phyloP scores from a whole-genome alignment of 164 flowering plant genomes.

The Vitis rotundifolia region DNA sequence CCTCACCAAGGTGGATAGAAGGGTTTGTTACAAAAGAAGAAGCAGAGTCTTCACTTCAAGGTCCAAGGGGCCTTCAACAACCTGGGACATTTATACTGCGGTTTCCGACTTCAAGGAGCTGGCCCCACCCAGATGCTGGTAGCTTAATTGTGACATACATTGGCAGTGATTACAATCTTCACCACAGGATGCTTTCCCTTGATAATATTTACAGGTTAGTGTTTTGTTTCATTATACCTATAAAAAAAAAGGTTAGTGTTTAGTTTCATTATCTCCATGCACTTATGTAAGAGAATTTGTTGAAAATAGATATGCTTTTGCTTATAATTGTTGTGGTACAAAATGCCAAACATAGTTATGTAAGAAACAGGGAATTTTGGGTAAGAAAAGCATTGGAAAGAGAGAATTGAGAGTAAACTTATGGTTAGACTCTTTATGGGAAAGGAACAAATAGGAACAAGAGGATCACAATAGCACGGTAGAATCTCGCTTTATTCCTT shows the following conservation, averaged over 20 bases:
- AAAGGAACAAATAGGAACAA: too few relatives aligned
- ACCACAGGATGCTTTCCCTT: conserved; percentile 63
- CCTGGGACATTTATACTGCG: conserved; percentile 91
- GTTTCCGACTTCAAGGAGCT: conserved; percentile 91
- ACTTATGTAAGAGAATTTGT: too few relatives aligned
- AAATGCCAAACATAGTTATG: too few relatives aligned
- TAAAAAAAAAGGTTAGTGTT: background rate
- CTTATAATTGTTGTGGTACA: too few relatives aligned
- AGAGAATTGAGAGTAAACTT: too few relatives aligned
- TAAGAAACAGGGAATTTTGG: too few relatives aligned
- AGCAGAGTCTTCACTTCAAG: conserved; percentile 78
- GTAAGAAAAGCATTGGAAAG: too few relatives aligned
- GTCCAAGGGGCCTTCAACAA: conserved; percentile 56
- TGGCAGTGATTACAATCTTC: conserved; percentile 64
- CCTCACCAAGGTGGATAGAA: conserved; percentile 83
- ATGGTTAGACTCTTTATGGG: too few relatives aligned
- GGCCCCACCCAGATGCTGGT: conserved; percentile 99
- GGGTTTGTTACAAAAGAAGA: conserved; percentile 92
- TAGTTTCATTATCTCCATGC: background rate
- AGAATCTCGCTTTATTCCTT: too few relatives aligned
- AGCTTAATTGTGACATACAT: conserved; percentile 80
- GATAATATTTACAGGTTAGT: conserved; percentile 47
- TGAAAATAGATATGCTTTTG: too few relatives aligned
- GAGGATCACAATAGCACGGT: too few relatives aligned
- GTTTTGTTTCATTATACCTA: background rate